A percentile compares a stretch with the other conserved stretches of the same genome.
phyloP scores from a whole-genome alignment of 257 asterid genomes.

The Oldenlandia corymbosa region DNA sequence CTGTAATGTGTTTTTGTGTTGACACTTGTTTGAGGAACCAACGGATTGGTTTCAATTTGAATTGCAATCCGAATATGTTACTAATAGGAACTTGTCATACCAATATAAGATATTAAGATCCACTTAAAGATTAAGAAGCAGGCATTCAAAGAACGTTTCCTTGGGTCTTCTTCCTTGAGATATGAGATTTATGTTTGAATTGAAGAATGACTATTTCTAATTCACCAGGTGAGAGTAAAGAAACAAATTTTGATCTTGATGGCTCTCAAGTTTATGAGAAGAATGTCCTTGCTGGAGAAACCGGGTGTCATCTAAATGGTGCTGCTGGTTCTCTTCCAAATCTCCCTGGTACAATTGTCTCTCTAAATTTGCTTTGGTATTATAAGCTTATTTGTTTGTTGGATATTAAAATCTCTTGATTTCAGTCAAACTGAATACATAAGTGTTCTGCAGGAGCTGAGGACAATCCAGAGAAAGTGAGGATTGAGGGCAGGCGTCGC shows the following conservation, averaged over 20 bases:
- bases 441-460: conserved; percentile 37
- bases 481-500: conserved; percentile 79
- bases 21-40: neutral
- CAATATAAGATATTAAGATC: neutral
- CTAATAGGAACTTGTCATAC: neutral
- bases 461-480: conserved; percentile 48
- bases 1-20: neutral
- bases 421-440: conserved; percentile 11
- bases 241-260: conserved; percentile 17
- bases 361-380: neutral
- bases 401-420: conserved; percentile 2
- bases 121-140: neutral
- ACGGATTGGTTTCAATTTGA: neutral
- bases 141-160: too few species aligned
- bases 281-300: conserved; percentile 23
- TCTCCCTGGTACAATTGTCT: conserved; percentile 23
- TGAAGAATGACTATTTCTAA: neutral
- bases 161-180: neutral
- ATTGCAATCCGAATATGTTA: neutral
- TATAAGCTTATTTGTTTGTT: too few species aligned
- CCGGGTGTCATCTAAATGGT: conserved; percentile 18
- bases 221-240: conserved; percentile 22
- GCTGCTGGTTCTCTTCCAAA: conserved; percentile 21
- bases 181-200: neutral
- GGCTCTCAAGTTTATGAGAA: conserved; percentile 17